A percentile compares a stretch with the other conserved stretches of the same genome.
These are phyloP conservation scores for Gaeumannomyces sp. DNA, from an alignment of 2,329 filamentous ascomycete species.

Conservation along the genomic window DNA sequence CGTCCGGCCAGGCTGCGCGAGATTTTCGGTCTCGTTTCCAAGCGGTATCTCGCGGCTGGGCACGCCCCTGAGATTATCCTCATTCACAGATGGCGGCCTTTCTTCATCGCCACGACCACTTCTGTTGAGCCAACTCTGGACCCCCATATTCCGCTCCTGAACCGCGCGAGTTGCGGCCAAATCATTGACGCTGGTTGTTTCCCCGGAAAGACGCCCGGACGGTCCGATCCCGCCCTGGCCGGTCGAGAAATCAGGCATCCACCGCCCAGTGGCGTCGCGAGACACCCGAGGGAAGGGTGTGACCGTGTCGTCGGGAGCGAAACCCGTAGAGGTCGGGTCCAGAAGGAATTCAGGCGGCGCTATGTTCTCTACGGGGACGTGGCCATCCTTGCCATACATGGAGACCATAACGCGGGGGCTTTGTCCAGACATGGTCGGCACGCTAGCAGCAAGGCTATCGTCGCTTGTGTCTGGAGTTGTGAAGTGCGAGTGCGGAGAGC, in stretches of 20 bases:
- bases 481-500: slow-evolving; percentile 2
- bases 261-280: slow-evolving; percentile 35
- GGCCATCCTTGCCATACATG: slow-evolving; percentile 42
- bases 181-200: slow-evolving; percentile 45
- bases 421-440: slow-evolving; percentile 40
- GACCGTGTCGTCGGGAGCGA: slow-evolving; percentile 24
- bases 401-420: slow-evolving; percentile 53
- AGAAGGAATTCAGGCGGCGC: slow-evolving; percentile 3
- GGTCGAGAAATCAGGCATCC: slow-evolving; percentile 31
- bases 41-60: slow-evolving; percentile 36
- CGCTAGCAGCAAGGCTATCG: slow-evolving; percentile 24
- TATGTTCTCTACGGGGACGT: slow-evolving; percentile 14
- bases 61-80: slow-evolving; percentile 24
- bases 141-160: slow-evolving; percentile 41
- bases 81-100: not conserved
- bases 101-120: not conserved
- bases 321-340: slow-evolving; percentile 22
- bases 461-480: slow-evolving; percentile 42
- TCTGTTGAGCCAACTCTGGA: slow-evolving; percentile 42
- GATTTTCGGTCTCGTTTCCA: slow-evolving; percentile 44
- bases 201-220: slow-evolving; percentile 33
- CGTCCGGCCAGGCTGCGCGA: slow-evolving; percentile 39
- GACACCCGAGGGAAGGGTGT: slow-evolving; percentile 17
- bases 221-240: slow-evolving; percentile 44
- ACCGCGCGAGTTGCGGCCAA: slow-evolving; percentile 33